phyloP scores from a whole-genome alignment of 352 stramenopile genomes.

The Phytopythium kandeliae region DNA sequence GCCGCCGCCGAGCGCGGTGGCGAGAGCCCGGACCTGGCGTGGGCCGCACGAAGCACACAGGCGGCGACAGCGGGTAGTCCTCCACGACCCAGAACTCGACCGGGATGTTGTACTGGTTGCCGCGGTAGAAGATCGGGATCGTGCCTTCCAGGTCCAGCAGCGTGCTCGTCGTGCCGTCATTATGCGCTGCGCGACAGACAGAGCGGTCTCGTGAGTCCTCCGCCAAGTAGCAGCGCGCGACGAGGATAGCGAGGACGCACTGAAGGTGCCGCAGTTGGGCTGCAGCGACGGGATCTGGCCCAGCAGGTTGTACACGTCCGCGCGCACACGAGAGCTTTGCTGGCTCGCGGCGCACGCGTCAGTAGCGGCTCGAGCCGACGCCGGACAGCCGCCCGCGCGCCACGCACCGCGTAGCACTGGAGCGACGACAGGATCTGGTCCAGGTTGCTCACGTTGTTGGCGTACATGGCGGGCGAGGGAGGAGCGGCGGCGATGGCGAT shows the following conservation, averaged over 20 bases:
- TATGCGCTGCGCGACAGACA: slow-evolving; percentile 46
- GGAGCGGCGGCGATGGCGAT: neutral
- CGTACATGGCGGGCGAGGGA: slow-evolving; percentile 41
- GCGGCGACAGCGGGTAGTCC: slow-evolving; percentile 72
- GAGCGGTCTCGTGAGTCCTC: too few species aligned
- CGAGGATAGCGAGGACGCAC: slow-evolving; percentile 15
- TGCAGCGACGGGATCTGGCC: slow-evolving; percentile 82
- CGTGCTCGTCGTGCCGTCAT: slow-evolving; percentile 83
- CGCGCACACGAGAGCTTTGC: slow-evolving; percentile 80
- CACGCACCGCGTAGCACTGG: slow-evolving; percentile 69
- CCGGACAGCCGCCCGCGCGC: too few species aligned
- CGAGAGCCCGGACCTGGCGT: slow-evolving; percentile 32
- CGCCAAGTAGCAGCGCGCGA: too few species aligned
- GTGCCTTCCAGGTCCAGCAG: slow-evolving; percentile 81
- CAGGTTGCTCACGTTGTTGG: slow-evolving; percentile 83
- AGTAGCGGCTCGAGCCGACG: too few species aligned
- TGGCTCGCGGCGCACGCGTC: slow-evolving; percentile 8
- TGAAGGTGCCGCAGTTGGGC: slow-evolving; percentile 81
- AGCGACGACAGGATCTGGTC: slow-evolving; percentile 85
- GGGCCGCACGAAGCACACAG: slow-evolving; percentile 84
- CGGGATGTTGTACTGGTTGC: slow-evolving; percentile 90
- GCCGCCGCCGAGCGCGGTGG: too few species aligned
- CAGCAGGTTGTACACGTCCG: slow-evolving; percentile 82
- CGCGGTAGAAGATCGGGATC: slow-evolving; percentile 89
- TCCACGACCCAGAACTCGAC: slow-evolving; percentile 87